phyloP scores from a whole-genome alignment of 1,284 basidiomycete species.

The Vanrija humicola region DNA sequence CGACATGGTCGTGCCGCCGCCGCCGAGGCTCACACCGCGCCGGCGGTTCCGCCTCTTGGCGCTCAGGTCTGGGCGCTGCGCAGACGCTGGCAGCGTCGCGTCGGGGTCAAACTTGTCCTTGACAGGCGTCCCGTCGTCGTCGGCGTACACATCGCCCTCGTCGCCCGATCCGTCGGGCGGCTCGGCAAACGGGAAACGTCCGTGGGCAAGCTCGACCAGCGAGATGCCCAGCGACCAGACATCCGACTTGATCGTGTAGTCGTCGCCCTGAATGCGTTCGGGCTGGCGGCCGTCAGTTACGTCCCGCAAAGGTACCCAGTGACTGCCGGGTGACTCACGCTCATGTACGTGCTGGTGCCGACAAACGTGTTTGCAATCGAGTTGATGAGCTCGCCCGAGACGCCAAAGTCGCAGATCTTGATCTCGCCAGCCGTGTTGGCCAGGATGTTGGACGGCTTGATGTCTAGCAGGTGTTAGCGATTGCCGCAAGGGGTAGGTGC shows the following conservation, averaged over 20 bases:
- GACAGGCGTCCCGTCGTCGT: conserved; percentile 50
- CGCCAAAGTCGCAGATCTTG: conserved; percentile 99
- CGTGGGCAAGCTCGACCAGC: conserved; percentile 86
- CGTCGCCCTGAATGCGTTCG: conserved; percentile 95
- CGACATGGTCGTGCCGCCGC: conserved; percentile 88
- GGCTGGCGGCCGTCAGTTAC: conserved; percentile 57
- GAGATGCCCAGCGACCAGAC: conserved; percentile 96
- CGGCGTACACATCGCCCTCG: conserved; percentile 52
- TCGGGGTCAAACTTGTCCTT: conserved; percentile 38
- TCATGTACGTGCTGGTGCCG: conserved; percentile 98
- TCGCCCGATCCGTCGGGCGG: conserved; percentile 63
- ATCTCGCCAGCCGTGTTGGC: conserved; percentile 90
- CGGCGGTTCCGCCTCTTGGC: conserved; percentile 58
- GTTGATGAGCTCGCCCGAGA: conserved; percentile 97
- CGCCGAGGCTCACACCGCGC: conserved; percentile 72
- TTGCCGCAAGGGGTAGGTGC: neutral
- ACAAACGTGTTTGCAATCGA: conserved; percentile 99
- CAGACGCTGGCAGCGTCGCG: conserved; percentile 34
- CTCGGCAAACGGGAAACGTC: conserved; percentile 86
- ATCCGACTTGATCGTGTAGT: conserved; percentile 96
- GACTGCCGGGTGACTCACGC: conserved; percentile 61
- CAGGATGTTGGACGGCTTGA: conserved; percentile 98
- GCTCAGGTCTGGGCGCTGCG: conserved; percentile 29
- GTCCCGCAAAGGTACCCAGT: neutral
- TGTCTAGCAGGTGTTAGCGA: conserved; percentile 59